phyloP scores from a whole-genome alignment of 2,329 filamentous ascomycete species.

The Talaromyces funiculosus region DNA sequence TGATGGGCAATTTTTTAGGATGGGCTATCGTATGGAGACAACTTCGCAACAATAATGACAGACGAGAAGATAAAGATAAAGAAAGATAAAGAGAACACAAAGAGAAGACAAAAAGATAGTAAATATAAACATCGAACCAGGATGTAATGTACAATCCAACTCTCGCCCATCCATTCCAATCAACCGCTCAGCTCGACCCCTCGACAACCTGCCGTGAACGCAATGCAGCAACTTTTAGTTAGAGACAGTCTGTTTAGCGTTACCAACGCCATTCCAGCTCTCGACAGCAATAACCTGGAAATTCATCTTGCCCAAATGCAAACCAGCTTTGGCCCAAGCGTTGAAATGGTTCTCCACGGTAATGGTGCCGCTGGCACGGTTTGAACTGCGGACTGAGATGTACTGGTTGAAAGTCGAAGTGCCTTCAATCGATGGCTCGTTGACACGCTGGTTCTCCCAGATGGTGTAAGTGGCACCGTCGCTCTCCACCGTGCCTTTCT shows the following conservation, averaged over 20 bases:
- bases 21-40: not conserved
- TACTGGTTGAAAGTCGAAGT: constrained; percentile 41
- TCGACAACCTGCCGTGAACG: not conserved
- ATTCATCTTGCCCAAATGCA: constrained; percentile 31
- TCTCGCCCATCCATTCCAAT: too few species aligned
- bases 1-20: not conserved
- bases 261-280: constrained; percentile 17
- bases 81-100: too few species aligned
- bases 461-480: constrained; percentile 37
- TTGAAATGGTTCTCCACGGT: constrained; percentile 35
- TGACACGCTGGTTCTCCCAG: constrained; percentile 31
- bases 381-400: constrained; percentile 35
- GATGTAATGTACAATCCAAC: too few species aligned
- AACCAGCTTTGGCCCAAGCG: constrained; percentile 28
- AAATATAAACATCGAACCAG: too few species aligned
- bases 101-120: too few species aligned
- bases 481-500: constrained; percentile 31
- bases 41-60: too few species aligned
- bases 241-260: not conserved
- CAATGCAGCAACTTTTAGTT: not conserved
- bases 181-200: too few species aligned
- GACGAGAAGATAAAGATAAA: too few species aligned
- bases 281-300: constrained; percentile 42
- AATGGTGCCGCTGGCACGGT: constrained; percentile 32
- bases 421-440: constrained; percentile 38